Evolutionary conservation across 805 yeast species (phyloP).

Genomic region (Pichia californica): DNA sequence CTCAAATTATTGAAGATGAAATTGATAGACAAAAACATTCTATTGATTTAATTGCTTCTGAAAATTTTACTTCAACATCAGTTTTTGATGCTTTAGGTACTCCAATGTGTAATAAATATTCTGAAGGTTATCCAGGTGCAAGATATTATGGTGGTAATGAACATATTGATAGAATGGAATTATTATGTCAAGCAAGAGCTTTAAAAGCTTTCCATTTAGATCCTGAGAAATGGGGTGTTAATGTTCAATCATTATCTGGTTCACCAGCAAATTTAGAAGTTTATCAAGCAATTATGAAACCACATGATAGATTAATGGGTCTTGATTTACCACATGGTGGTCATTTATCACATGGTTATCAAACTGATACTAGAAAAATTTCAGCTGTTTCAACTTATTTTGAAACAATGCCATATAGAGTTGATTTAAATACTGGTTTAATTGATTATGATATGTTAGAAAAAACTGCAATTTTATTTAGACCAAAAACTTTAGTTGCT

Average conservation of each 20-base stretch:
- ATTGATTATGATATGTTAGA: slow-evolving; percentile 96
- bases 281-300: slow-evolving; percentile 90
- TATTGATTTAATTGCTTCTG: slow-evolving; percentile 90
- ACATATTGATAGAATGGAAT: slow-evolving; percentile 90
- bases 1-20: slow-evolving; percentile 68
- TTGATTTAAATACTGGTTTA: slow-evolving; percentile 83
- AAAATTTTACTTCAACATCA: slow-evolving; percentile 93
- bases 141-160: slow-evolving; percentile 99
- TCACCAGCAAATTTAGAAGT: slow-evolving; percentile 98
- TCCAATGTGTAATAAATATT: slow-evolving; percentile 97
- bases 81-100: slow-evolving; percentile 96
- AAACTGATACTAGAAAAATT: slow-evolving; percentile 87
- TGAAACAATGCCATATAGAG: slow-evolving; percentile 98
- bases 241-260: slow-evolving; percentile 93
- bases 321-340: slow-evolving; percentile 98
- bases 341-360: slow-evolving; percentile 97
- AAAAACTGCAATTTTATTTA: slow-evolving; percentile 80
- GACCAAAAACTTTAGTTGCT: slow-evolving; percentile 95
- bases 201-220: slow-evolving; percentile 78
- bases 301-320: slow-evolving; percentile 97
- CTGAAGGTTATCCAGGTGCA: slow-evolving; percentile 99
- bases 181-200: slow-evolving; percentile 91
- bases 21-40: slow-evolving; percentile 89
- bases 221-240: slow-evolving; percentile 92
- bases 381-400: slow-evolving; percentile 94